Conservation (phyloP, 352 stramenopile species). For the Phytopythium delawarense region DNA sequence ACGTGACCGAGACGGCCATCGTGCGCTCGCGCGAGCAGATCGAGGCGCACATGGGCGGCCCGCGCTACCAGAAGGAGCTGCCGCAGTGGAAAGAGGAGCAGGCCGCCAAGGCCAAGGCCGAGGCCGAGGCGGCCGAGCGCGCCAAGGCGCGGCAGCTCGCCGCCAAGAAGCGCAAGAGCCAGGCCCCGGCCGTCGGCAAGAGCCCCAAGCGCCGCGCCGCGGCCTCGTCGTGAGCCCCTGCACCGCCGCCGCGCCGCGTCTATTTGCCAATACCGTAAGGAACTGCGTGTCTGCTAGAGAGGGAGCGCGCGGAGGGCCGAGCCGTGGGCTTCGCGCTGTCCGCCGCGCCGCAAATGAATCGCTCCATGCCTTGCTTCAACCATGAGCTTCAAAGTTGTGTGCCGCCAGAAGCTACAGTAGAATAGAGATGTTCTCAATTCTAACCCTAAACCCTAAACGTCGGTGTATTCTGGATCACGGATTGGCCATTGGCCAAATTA, state of each 20-base stretch:
- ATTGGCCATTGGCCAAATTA: too few relatives aligned
- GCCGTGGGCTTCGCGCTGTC: not conserved
- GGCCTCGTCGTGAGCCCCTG: not conserved
- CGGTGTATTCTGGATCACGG: too few relatives aligned
- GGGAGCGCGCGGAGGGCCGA: not conserved
- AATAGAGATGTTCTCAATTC: too few relatives aligned
- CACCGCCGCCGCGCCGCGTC: not conserved
- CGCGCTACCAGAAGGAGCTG: slow-evolving; percentile 56
- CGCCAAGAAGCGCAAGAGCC: slow-evolving; percentile 26
- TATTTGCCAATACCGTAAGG: slow-evolving; percentile 8
- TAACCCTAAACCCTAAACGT: too few relatives aligned
- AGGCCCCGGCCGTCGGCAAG: slow-evolving; percentile 8
- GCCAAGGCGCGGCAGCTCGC: slow-evolving; percentile 19
- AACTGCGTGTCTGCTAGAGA: slow-evolving; percentile 6
- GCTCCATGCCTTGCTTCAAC: not conserved
- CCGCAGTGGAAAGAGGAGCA: slow-evolving; percentile 46
- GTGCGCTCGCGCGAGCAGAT: slow-evolving; percentile 41
- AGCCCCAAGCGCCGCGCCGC: not conserved
- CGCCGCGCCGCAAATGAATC: not conserved
- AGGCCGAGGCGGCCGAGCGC: slow-evolving; percentile 24
- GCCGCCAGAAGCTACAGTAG: too few relatives aligned
- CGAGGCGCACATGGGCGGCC: slow-evolving; percentile 44
- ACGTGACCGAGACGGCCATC: slow-evolving; percentile 56
- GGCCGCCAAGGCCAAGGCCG: slow-evolving; percentile 30
- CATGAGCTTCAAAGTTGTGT: not conserved